These are phyloP conservation scores for Sordariomycetes sp. DNA, from an alignment of 2,329 filamentous ascomycete genomes.

Conservation along the genomic window DNA sequence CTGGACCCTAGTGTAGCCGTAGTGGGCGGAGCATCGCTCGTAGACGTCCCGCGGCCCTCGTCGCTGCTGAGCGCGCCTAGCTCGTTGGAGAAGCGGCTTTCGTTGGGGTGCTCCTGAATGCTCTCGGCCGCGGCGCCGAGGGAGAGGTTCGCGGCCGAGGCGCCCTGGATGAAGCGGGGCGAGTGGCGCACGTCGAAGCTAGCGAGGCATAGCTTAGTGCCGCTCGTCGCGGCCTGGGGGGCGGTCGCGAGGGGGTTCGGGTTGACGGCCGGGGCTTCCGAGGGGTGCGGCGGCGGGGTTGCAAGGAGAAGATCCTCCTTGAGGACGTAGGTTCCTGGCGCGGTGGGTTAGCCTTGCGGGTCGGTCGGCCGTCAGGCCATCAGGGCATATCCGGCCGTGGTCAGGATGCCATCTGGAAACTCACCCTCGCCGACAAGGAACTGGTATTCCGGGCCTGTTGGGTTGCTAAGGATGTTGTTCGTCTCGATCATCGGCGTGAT, in stretches of 20 bases:
- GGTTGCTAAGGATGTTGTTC: conserved; percentile 77
- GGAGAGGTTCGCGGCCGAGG: conserved; percentile 37
- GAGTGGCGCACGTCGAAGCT: conserved; percentile 53
- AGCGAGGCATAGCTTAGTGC: conserved; percentile 74
- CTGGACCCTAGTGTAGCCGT: conserved; percentile 27
- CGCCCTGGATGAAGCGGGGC: conserved; percentile 43
- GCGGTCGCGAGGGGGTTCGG: conserved; percentile 85
- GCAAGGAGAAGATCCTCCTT: conserved; percentile 88
- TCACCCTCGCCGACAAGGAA: conserved; percentile 88
- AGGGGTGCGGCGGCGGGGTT: conserved; percentile 90
- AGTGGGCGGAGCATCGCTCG: conserved; percentile 35
- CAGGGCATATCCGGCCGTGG: not conserved
- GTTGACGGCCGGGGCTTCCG: conserved; percentile 77
- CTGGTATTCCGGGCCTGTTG: conserved; percentile 73
- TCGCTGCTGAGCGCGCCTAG: conserved; percentile 46
- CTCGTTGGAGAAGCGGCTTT: conserved; percentile 50
- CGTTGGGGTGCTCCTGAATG: conserved; percentile 52
- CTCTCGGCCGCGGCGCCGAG: conserved; percentile 29
- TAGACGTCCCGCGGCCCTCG: conserved; percentile 40
- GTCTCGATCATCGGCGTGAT: conserved; percentile 78
- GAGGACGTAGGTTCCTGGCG: conserved; percentile 72
- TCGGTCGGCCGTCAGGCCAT: not conserved
- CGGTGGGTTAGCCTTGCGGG: not conserved
- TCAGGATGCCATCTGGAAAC: not conserved
- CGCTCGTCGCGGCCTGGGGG: conserved; percentile 71